Base-by-base conservation (phyloP, 78 protist genomes). In the Dictyostelium intermedium region DNA sequence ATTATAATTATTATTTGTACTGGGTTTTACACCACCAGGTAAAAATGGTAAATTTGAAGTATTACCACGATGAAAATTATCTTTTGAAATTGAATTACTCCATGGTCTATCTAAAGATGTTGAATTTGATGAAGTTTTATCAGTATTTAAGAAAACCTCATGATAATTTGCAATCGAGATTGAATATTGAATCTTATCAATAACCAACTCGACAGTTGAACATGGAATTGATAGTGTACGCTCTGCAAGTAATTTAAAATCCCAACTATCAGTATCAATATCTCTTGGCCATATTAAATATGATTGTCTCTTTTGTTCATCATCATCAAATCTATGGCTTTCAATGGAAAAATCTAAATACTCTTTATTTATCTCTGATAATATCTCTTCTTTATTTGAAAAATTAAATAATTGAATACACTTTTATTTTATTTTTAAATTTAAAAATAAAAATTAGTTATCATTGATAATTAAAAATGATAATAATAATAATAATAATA, bases 11-110 rank as follows among this genome's bases (percentile, higher is more conserved):
- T 27, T 66, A 11, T 23, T 27, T 11, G n/a, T 23, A 5, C 25
- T 13, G 13, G 79, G 32, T 72, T 72, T 72, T 10, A 91, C 23
- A 60, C 95, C 95, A 63, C 87, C 95, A 20, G 95, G 95, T 14
- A 91, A 30, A 63, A 91, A 91, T 61, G 95, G 95, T 61, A 91
- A 91, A 30, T 74, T 83, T 41, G 60, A 61, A n/a, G 95, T 87
- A 76, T 83, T 81, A 43, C 95, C 95, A 63, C 95, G 89, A 47
- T 89, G 94, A 47, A 89, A 89, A 34, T 82, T 30, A 43, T 89
- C 94, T 34, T 72, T 72, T 72, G 39, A 72, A 11, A 18, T 72
- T n/a, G 23, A 20, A 1, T 89, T 66, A 47, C 60, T 80, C 94
- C 94, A 89, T 34, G 53, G 66, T 61, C 94, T 50, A 47, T 56